Percentiles rank a stretch among this genome's conserved stretches.
Conservation (phyloP, 1,284 basidiomycete species). For the Vanrija humicola region DNA sequence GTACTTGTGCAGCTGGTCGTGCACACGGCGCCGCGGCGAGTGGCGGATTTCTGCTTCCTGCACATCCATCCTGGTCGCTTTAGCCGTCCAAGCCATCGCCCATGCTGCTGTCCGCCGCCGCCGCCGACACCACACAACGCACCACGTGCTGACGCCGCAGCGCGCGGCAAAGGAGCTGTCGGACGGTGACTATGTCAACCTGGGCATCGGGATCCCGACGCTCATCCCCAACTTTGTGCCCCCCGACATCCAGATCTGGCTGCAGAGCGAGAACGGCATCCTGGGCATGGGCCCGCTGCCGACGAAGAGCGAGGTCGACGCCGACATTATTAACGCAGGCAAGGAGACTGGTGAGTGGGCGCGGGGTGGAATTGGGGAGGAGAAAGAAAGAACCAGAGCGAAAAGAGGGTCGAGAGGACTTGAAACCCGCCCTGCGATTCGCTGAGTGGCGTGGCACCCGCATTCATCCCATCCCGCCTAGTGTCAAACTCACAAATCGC, state of each 20-base stretch:
- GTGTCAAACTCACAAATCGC: background rate
- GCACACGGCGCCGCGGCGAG: no score
- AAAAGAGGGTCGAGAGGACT: no score
- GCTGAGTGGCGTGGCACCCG: no score
- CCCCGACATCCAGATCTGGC: constrained; percentile 73
- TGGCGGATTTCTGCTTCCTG: no score
- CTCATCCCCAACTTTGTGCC: constrained; percentile 81
- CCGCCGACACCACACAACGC: constrained; percentile 19
- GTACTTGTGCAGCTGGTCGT: no score
- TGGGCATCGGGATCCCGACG: constrained; percentile 84
- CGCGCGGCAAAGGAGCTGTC: constrained; percentile 80
- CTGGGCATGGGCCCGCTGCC: constrained; percentile 95
- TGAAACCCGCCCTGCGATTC: no score
- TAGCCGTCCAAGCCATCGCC: no score
- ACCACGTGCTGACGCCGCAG: constrained; percentile 56
- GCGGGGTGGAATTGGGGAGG: background rate
- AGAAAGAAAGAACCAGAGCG: background rate
- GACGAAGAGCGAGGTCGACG: constrained; percentile 74
- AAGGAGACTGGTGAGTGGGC: constrained; percentile 66
- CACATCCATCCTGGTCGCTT: no score
- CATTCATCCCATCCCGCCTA: background rate
- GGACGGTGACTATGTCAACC: constrained; percentile 77
- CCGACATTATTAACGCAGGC: constrained; percentile 92
- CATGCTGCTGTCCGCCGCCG: no score
- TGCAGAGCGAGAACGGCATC: constrained; percentile 90